Base-by-base conservation (phyloP, 345 rosid species). In the Acer saccharum region DNA sequence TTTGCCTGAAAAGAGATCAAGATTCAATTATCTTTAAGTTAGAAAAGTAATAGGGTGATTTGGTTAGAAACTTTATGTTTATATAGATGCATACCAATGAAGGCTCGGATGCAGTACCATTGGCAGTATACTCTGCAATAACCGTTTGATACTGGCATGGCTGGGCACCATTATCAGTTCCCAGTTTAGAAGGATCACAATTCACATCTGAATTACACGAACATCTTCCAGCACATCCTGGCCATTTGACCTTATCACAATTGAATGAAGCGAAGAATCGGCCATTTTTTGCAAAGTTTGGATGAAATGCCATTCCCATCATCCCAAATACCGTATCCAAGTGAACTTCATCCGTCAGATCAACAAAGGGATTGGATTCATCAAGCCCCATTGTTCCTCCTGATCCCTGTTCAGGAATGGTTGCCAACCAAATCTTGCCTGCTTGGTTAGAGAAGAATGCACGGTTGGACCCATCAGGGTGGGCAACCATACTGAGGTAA, bases 301-400 rank as follows among this genome's bases (percentile, higher is more conserved):
- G 94, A 85, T 95, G 98, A 81, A 95, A 90, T 14, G 97, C 97
- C 77, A 93, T 88, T 2, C 98, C 97, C 98, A 91, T 89, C 94
- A 95, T 55, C 76, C 98, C 98, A 64, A 89, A 86, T 80, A 69
- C 27, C 2, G 84, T 79, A 65, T 90, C 93, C 21, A 81, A 88
- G 79, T 87, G 83, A 71, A 93, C 95, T 80, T 84, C 84, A 88
- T 91, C 97, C 3, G 93, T 94, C 60, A 94, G 85, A 79, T 94
- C 97, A 21, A 92, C 80, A 74, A 93, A 94, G 63, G 98, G 95
- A 72, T 81, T 84, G n/a, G 94, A 87, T 76, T 85, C 91, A 52
- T 89, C 95, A 0, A 91, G 58, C 32, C 82, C 89, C 84, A 93
- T 81, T 1, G 73, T 65, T 80, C 81, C 79, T 63, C 90, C 90